Conservation (phyloP, 2,329 filamentous ascomycete species). For the Colletotrichum spaethianum region DNA sequence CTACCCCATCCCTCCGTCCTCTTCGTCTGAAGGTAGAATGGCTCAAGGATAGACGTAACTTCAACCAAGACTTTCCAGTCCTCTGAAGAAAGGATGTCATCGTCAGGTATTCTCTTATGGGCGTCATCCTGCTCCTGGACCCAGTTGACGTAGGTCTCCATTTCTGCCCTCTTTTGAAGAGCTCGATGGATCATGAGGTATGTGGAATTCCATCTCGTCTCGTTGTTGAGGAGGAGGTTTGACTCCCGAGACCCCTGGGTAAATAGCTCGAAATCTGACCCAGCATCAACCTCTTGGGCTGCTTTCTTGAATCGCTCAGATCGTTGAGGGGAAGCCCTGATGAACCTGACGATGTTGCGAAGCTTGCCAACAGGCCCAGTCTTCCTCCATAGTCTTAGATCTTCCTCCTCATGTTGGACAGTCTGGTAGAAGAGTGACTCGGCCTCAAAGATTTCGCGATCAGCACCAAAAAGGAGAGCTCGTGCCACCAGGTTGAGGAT, state of each 20-base stretch:
- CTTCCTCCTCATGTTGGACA: not conserved
- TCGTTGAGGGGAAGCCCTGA: not conserved
- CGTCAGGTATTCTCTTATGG: not conserved
- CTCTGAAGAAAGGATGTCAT: not conserved
- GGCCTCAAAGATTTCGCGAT: not conserved
- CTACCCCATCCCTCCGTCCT: not conserved
- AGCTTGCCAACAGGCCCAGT: not conserved
- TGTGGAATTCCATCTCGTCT: not conserved
- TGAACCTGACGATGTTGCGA: not conserved
- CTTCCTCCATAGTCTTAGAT: not conserved
- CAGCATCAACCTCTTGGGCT: not conserved
- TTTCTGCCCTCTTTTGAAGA: not conserved
- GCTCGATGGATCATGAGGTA: not conserved
- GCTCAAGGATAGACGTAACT: not conserved
- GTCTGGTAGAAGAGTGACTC: not conserved
- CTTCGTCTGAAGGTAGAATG: not conserved
- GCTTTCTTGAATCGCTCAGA: not conserved
- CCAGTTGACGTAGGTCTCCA: not conserved
- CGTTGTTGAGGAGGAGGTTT: not conserved
- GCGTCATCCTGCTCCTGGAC: not conserved
- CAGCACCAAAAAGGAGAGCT: not conserved
- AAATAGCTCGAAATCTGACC: not conserved
- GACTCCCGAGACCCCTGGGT: not conserved
- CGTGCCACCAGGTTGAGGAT: not conserved
- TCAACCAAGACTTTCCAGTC: not conserved